Percentiles rank a stretch among this genome's conserved stretches.
Evolutionary conservation across 768 basidiomycete genomes (phyloP).

Genomic region (Lactifluus rugatus): DNA sequence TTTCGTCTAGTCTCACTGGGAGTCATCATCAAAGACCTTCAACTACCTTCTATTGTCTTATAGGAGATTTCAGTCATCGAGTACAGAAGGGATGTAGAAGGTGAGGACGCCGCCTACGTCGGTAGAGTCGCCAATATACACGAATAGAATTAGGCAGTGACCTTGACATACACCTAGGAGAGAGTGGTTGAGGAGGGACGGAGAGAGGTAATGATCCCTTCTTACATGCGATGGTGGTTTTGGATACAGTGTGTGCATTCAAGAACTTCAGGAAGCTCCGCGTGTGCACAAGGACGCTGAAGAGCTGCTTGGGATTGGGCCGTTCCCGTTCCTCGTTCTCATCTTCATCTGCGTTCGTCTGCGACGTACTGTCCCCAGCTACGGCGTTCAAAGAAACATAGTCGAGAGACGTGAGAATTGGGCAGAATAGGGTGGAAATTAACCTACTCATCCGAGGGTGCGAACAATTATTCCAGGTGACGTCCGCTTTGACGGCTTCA

Average conservation of each 20-base stretch:
- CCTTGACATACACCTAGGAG: slow-evolving; percentile 67
- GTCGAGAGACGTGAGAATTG: background rate
- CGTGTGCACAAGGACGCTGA: slow-evolving; percentile 58
- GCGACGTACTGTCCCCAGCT: slow-evolving; percentile 21
- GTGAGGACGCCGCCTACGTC: slow-evolving; percentile 80
- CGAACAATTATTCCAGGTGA: slow-evolving; percentile 65
- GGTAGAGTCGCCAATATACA: slow-evolving; percentile 74
- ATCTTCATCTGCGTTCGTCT: slow-evolving; percentile 21
- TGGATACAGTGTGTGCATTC: slow-evolving; percentile 69
- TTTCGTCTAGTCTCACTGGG: too few relatives aligned
- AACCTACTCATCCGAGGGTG: slow-evolving; percentile 47
- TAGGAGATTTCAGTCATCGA: slow-evolving; percentile 38
- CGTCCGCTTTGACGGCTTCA: slow-evolving; percentile 68
- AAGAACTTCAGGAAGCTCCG: slow-evolving; percentile 76
- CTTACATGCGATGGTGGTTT: slow-evolving; percentile 79
- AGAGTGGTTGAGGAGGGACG: background rate
- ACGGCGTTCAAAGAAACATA: background rate
- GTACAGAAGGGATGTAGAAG: slow-evolving; percentile 76
- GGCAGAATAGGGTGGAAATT: background rate
- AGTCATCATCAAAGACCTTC: background rate
- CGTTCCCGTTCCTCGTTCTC: slow-evolving; percentile 27
- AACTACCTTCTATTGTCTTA: background rate
- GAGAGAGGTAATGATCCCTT: slow-evolving; percentile 5
- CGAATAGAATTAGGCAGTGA: slow-evolving; percentile 81
- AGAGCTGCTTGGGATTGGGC: slow-evolving; percentile 47